Evolutionary conservation across 2,329 filamentous ascomycete genomes (phyloP), one percentile per base, ranked within the genome.

Genomic region (Camptophora hylomeconis): DNA sequence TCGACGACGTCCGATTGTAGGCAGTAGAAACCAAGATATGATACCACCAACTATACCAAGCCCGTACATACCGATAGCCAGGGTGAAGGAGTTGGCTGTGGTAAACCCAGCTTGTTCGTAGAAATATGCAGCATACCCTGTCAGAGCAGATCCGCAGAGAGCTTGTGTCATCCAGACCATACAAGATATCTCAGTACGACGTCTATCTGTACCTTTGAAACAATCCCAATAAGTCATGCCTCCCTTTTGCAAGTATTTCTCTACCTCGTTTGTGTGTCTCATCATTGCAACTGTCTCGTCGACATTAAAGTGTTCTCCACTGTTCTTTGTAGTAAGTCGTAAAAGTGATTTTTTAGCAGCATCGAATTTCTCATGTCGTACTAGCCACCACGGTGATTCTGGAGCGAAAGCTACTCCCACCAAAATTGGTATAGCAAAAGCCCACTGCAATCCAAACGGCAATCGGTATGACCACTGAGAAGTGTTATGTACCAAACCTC

Each of bases 281-380:
- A 76, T 74, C 43, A 67, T 63, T 2, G 65, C 61, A 7, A 72
- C 48, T 9, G 61, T 61, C 24, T 63, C 57, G 17, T 61, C 50
- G 3, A 62, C 52, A 32, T 70, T 54, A 19, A 61, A 57, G 22
- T 61, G 6, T 47, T 44, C 36, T 45, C 30, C 28, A 39, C 38
- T 51, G 15, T 51, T 53, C 32, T 49, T 17, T 6, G 38, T 46
- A 3, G 56, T 57, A 11, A 67, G 51, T 4, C 59, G 50, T 19
- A 45, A 37, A 0, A 67, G 40, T 0, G 58, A 52, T 5, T 41
- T 33, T 37, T 56, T 56, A 0, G 64, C 61, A 2, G 57, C 54
- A 3, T 56, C 53, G 3, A 54, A 36, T 7, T 52, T 50, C 2
- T 52, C 56, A 3, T 49, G 46, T 5, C 62, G 57, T 6, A 65